Conservation (phyloP, 441 rosid species). For the Rhodomyrtus psidioides region DNA sequence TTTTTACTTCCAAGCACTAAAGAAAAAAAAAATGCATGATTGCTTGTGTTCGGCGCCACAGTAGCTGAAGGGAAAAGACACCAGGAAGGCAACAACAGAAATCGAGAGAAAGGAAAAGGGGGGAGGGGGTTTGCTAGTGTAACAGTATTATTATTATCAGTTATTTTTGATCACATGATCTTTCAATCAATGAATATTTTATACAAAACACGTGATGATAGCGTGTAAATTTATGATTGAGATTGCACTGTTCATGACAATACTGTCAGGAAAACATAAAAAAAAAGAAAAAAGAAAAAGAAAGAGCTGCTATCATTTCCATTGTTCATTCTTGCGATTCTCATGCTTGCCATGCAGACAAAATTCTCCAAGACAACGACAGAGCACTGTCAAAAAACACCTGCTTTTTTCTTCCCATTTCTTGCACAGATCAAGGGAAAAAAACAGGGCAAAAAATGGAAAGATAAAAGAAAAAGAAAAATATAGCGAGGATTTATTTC, state of each 20-base stretch:
- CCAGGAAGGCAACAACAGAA: background rate
- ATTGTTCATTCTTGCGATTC: background rate
- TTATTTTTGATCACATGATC: too few relatives aligned
- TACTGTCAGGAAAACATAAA: too few relatives aligned
- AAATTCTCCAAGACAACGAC: background rate
- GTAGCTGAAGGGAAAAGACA: background rate
- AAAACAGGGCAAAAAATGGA: background rate
- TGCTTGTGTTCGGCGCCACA: background rate
- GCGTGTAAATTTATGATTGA: too few relatives aligned
- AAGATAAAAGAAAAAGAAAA: background rate
- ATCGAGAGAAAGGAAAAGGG: background rate
- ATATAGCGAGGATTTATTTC: background rate
- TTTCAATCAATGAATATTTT: too few relatives aligned
- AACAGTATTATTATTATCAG: too few relatives aligned
- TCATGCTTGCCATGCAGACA: background rate
- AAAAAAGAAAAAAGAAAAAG: too few relatives aligned
- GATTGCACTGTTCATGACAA: too few relatives aligned
- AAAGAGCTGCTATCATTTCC: background rate
- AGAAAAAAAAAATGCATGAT: background rate
- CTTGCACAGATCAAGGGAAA: background rate
- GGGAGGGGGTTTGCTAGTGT: too few relatives aligned
- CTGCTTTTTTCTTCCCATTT: background rate
- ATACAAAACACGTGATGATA: too few relatives aligned
- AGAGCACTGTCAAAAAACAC: background rate
- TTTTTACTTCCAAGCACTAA: background rate